A percentile compares a stretch with the other conserved stretches of the same genome.
These are phyloP conservation scores for Boletellus deceptivus DNA, from an alignment of 1,284 basidiomycete species.

Conservation along the genomic window DNA sequence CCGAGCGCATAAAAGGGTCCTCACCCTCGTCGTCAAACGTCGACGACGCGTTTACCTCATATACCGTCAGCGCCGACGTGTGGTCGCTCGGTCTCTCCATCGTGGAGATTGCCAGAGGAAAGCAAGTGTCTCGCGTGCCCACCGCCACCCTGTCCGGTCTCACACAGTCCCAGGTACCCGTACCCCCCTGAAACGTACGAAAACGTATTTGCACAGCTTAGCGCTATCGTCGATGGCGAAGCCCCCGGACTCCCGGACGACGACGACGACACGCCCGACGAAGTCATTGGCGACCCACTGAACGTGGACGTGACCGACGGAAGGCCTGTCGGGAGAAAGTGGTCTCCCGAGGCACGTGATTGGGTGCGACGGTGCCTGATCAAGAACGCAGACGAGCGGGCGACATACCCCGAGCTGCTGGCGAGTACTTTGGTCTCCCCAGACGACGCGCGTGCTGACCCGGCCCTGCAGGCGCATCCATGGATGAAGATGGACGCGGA, in stretches of 20 bases:
- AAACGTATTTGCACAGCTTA: slow-evolving; percentile 95
- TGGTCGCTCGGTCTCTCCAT: slow-evolving; percentile 98
- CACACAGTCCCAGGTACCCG: slow-evolving; percentile 58
- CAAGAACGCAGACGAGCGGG: slow-evolving; percentile 76
- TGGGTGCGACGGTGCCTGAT: slow-evolving; percentile 66
- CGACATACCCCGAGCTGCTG: slow-evolving; percentile 84
- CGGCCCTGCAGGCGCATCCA: slow-evolving; percentile 54
- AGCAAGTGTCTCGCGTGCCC: slow-evolving; percentile 13
- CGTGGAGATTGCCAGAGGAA: slow-evolving; percentile 89
- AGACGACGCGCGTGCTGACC: slow-evolving; percentile 11
- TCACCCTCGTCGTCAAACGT: slow-evolving; percentile 47
- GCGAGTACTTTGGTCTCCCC: slow-evolving; percentile 38
- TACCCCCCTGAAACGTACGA: slow-evolving; percentile 98
- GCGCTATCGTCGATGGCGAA: slow-evolving; percentile 94
- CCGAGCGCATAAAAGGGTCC: slow-evolving; percentile 95
- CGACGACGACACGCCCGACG: slow-evolving; percentile 28
- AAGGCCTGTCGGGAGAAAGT: slow-evolving; percentile 17
- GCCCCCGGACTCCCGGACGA: slow-evolving; percentile 77
- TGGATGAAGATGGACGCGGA: slow-evolving; percentile 59
- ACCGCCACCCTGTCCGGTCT: slow-evolving; percentile 1
- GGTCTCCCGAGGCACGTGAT: slow-evolving; percentile 47
- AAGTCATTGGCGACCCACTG: slow-evolving; percentile 7
- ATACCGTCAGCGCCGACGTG: slow-evolving; percentile 96
- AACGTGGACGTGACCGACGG: slow-evolving; percentile 34
- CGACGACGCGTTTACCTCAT: slow-evolving; percentile 53